phyloP scores from a whole-genome alignment of 768 basidiomycete species.

The Daedaleopsis nitida region DNA sequence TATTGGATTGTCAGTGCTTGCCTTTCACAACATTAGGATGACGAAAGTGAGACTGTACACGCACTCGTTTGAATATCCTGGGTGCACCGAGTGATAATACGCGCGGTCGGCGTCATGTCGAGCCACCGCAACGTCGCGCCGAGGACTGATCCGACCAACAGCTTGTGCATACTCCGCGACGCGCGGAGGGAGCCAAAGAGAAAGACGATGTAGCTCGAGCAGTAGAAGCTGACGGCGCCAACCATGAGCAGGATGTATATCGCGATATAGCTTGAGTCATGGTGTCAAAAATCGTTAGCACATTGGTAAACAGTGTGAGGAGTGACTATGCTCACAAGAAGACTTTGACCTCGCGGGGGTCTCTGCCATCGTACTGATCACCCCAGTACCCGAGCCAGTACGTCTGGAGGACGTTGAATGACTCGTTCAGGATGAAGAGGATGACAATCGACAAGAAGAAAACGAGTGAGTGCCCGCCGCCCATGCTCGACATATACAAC shows the following conservation, averaged over 20 bases:
- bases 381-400: slow-evolving; percentile 42
- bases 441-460: slow-evolving; percentile 33
- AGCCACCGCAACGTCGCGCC: slow-evolving; percentile 44
- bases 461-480: slow-evolving; percentile 20
- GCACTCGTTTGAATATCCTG: slow-evolving; percentile 55
- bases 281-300: slow-evolving; percentile 12
- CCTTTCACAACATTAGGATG: background rate
- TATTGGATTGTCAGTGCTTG: background rate
- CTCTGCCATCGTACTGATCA: slow-evolving; percentile 32
- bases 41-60: background rate
- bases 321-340: slow-evolving; percentile 24
- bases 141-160: slow-evolving; percentile 31
- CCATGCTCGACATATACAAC: slow-evolving; percentile 33
- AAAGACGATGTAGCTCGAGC: slow-evolving; percentile 25
- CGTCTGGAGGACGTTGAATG: slow-evolving; percentile 26
- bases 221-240: slow-evolving; percentile 22
- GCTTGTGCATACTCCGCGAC: slow-evolving; percentile 33
- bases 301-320: too few relatives aligned
- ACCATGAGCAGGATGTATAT: too few relatives aligned
- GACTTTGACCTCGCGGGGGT: slow-evolving; percentile 34
- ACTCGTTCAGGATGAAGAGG: slow-evolving; percentile 15
- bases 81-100: slow-evolving; percentile 68
- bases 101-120: slow-evolving; percentile 52
- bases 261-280: too few relatives aligned
- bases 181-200: slow-evolving; percentile 33